Base-by-base conservation (phyloP, 179 eudicot genomes). In the Amaranthus tricolor region DNA sequence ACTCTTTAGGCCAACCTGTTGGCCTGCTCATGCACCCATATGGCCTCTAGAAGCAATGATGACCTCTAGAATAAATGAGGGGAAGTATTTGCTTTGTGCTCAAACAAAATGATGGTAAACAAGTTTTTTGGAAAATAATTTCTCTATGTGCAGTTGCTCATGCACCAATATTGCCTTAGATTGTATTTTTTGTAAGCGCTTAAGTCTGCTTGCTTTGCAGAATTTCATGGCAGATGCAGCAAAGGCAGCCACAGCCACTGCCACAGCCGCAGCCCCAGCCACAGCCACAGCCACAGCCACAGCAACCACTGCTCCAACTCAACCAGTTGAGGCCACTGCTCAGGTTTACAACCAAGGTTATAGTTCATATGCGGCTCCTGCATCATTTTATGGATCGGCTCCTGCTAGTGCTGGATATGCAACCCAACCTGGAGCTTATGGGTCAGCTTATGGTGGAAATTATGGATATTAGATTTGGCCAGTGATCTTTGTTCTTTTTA, bases 221-320 rank as follows among this genome's bases (percentile, higher is more conserved):
- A 85, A 80, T 57, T 85, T 70, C 84, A 82, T 85, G 86, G 82
- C 88, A 6, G 86, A 81, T 10, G 88, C 88, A 21, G 86, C 81
- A 49, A 31, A 31, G 40, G 40, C 40, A 31, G 40, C 40, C 40
- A 31, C 40, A 31, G 40, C 40, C 40, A 2, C 40, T 0, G 40
- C 40, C 2, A 4, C 40, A 31, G 40, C 40, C 40, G 2, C 40
- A 31, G 40, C 40, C 40, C 2, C 40, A 31, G 40, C 40, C 40
- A 3, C 40, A 31, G 40, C 40, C 40, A 2, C 40, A 31, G 40
- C 3, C 40, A 78, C 81, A 65, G 83, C 83, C 24, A 80, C 77
- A 63, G 85, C 80, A 53, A 77, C 84, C 9, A 73, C 78, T 57
- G 74, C 84, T 7, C 73, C 78, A 70, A 40, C 84, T 61, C 88